A percentile compares a stretch with the other conserved stretches of the same genome.
Evolutionary conservation across 1,284 basidiomycete species (phyloP).

Genomic region (Ustilago vetiveriae): DNA sequence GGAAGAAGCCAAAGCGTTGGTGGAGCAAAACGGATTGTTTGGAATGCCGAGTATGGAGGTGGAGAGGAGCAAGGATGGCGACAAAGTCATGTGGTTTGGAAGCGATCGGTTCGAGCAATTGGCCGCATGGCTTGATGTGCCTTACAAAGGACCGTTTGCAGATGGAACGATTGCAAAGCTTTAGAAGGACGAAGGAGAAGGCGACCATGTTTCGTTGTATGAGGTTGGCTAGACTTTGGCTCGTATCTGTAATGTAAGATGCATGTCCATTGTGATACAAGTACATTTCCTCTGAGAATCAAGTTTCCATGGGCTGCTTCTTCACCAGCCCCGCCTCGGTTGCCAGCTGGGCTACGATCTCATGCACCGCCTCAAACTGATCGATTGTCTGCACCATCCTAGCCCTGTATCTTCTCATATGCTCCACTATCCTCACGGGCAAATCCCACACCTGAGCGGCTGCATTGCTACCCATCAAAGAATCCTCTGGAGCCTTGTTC

Average conservation of each 20-base stretch:
- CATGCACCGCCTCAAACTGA: constrained; percentile 46
- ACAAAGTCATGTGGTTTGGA: constrained; percentile 41
- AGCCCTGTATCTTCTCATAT: constrained; percentile 49
- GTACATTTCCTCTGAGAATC: neutral
- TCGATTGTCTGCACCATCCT: constrained; percentile 58
- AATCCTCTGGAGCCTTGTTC: neutral
- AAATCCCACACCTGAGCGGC: constrained; percentile 21
- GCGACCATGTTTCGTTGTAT: too few species aligned
- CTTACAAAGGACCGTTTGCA: constrained; percentile 54
- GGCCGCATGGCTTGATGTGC: constrained; percentile 42
- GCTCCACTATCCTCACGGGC: constrained; percentile 43
- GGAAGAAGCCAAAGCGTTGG: constrained; percentile 34
- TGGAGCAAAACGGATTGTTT: constrained; percentile 44
- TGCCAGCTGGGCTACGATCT: constrained; percentile 16
- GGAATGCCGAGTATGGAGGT: constrained; percentile 54
- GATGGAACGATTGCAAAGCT: constrained; percentile 41
- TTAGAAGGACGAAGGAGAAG: constrained; percentile 10
- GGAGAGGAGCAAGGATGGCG: constrained; percentile 25
- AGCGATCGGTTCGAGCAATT: constrained; percentile 57
- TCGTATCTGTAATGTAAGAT: too few species aligned
- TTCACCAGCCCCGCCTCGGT: neutral
- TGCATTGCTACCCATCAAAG: neutral
- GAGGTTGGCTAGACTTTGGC: too few species aligned
- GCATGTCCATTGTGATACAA: neutral
- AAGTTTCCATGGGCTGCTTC: neutral